A percentile compares a stretch with the other conserved stretches of the same genome.
Conservation (phyloP, 1,284 basidiomycete genomes). For the Cryptococcus sp. region DNA sequence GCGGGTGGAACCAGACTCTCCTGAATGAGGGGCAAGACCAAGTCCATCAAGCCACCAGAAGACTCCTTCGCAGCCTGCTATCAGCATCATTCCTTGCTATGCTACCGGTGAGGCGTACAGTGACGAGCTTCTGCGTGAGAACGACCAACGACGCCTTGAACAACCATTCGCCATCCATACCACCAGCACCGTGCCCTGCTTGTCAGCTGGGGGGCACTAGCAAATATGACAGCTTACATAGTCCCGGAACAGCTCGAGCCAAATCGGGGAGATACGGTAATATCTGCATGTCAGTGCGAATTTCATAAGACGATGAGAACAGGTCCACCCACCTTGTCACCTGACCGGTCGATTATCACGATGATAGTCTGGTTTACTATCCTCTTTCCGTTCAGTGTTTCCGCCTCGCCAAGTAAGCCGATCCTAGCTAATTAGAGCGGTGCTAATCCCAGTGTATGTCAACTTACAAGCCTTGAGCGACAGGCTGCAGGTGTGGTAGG, state of each 20-base stretch:
- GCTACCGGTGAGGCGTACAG: conserved; percentile 49
- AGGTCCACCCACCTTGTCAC: conserved; percentile 55
- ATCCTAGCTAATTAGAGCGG: too few relatives aligned
- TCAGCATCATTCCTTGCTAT: neutral
- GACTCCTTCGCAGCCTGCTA: conserved; percentile 32
- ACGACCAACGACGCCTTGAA: conserved; percentile 70
- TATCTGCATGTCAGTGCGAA: conserved; percentile 51
- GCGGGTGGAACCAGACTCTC: conserved; percentile 64
- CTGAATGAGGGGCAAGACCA: conserved; percentile 65
- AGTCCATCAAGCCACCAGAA: conserved; percentile 46
- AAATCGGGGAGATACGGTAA: conserved; percentile 63
- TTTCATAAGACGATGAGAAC: neutral
- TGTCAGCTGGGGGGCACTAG: neutral
- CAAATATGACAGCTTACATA: conserved; percentile 56
- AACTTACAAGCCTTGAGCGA: conserved; percentile 38
- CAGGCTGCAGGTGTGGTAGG: conserved; percentile 38
- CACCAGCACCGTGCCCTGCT: conserved; percentile 37
- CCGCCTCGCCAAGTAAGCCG: conserved; percentile 63
- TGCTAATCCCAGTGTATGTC: conserved; percentile 13
- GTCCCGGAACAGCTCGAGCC: conserved; percentile 60
- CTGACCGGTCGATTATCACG: conserved; percentile 64
- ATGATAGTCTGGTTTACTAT: conserved; percentile 65
- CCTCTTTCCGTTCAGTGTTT: conserved; percentile 71
- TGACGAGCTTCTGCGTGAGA: conserved; percentile 65
- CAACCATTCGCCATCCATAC: conserved; percentile 63